Evolutionary conservation across 441 rosid species (phyloP).

Genomic region (Lagerstroemia fauriei): DNA sequence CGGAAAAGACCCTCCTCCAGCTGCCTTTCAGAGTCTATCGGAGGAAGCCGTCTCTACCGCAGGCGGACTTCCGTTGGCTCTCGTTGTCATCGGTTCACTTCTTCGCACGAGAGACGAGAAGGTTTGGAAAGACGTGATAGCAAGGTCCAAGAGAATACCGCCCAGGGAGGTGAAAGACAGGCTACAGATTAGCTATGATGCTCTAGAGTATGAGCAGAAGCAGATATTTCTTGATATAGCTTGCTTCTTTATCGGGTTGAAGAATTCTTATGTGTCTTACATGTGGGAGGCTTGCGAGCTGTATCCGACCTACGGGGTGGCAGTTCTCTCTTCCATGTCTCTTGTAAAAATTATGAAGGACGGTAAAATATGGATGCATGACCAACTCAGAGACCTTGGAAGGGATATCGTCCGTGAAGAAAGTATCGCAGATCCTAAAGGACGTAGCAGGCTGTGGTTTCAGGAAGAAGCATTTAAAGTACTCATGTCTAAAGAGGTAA

Average conservation of each 20-base stretch:
- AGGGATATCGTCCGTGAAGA: background rate
- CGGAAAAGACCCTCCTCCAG: background rate
- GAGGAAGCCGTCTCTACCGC: background rate
- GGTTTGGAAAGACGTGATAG: background rate
- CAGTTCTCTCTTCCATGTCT: background rate
- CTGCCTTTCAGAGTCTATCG: background rate
- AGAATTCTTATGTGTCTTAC: background rate
- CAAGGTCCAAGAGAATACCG: background rate
- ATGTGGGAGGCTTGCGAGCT: conserved; percentile 1
- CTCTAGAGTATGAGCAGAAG: background rate
- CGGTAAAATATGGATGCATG: background rate
- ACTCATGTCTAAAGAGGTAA: background rate
- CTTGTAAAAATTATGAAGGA: background rate
- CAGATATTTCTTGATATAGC: conserved; percentile 19
- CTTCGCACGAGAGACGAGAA: background rate
- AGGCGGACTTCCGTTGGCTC: background rate
- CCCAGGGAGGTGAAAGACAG: background rate
- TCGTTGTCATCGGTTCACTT: background rate
- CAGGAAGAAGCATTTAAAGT: background rate
- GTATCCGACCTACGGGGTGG: background rate
- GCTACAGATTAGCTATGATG: background rate
- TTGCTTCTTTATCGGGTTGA: background rate
- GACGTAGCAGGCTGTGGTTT: background rate
- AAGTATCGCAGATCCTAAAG: background rate
- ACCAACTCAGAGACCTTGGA: conserved; percentile 1